Conservation (phyloP, 129 eudicot species). For the Flaveria linearis region DNA sequence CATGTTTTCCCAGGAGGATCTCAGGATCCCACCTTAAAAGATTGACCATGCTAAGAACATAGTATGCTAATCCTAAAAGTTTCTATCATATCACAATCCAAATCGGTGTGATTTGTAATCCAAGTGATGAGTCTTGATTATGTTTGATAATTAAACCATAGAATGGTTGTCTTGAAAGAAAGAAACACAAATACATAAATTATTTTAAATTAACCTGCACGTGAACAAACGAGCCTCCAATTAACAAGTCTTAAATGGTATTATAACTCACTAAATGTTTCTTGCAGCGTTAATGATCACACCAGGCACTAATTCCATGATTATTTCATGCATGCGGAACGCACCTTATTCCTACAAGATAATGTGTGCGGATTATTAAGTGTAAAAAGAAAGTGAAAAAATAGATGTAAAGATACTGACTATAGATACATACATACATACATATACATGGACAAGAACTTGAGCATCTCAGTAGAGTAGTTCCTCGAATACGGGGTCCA, state of each 20-base stretch:
- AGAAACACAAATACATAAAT: slow-evolving; percentile 14
- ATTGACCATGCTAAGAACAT: neutral
- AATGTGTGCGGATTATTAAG: neutral
- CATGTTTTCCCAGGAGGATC: neutral
- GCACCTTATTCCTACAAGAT: slow-evolving; percentile 44
- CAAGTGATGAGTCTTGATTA: slow-evolving; percentile 1
- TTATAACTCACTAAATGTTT: slow-evolving; percentile 22
- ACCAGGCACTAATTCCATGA: slow-evolving; percentile 16
- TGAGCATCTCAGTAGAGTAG: slow-evolving; percentile 61
- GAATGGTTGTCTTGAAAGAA: slow-evolving; percentile 4
- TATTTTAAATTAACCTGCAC: slow-evolving; percentile 15
- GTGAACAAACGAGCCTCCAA: slow-evolving; percentile 17
- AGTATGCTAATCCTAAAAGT: neutral
- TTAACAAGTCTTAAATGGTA: slow-evolving; percentile 13
- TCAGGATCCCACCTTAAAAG: slow-evolving; percentile 1
- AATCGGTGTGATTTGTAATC: neutral
- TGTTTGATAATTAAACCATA: neutral
- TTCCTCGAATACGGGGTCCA: slow-evolving; percentile 88
- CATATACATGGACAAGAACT: slow-evolving; percentile 29
- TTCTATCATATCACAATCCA: slow-evolving; percentile 2
- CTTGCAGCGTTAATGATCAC: slow-evolving; percentile 4
- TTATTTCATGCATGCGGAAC: slow-evolving; percentile 24
- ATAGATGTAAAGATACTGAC: neutral
- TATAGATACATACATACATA: slow-evolving; percentile 17
- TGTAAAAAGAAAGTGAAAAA: neutral